These are phyloP conservation scores for Russula olivacea DNA, from an alignment of 768 basidiomycete species.

Conservation along the genomic window DNA sequence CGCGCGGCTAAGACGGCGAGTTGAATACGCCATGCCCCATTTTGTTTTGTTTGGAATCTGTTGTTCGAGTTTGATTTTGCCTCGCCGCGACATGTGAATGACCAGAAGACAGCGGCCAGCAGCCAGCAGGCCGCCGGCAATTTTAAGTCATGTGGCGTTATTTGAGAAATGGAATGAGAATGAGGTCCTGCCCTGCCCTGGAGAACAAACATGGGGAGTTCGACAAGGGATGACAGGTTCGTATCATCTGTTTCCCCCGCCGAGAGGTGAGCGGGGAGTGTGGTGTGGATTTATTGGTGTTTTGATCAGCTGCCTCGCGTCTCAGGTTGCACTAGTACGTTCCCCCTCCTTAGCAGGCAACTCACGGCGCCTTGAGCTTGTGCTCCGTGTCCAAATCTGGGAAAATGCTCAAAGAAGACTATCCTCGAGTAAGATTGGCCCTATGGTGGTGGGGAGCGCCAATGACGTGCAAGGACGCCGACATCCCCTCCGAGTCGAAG, in stretches of 20 bases:
- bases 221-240: background rate
- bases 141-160: conserved; percentile 9
- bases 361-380: conserved; percentile 1
- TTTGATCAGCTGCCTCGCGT: conserved; percentile 7
- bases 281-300: background rate
- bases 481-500: background rate
- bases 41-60: background rate
- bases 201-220: background rate
- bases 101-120: background rate
- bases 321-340: background rate
- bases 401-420: background rate
- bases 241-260: conserved; percentile 3
- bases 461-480: background rate
- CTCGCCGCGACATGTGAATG: conserved; percentile 19
- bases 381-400: background rate
- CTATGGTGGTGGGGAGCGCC: background rate
- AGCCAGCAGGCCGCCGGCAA: conserved; percentile 1
- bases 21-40: conserved; percentile 1
- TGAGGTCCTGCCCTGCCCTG: background rate
- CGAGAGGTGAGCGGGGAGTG: background rate
- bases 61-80: background rate
- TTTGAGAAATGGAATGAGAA: background rate
- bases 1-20: background rate
- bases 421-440: background rate
- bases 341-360: background rate